Conservation (phyloP, 2,329 filamentous ascomycete genomes). For the Myrmaecium sp. region DNA sequence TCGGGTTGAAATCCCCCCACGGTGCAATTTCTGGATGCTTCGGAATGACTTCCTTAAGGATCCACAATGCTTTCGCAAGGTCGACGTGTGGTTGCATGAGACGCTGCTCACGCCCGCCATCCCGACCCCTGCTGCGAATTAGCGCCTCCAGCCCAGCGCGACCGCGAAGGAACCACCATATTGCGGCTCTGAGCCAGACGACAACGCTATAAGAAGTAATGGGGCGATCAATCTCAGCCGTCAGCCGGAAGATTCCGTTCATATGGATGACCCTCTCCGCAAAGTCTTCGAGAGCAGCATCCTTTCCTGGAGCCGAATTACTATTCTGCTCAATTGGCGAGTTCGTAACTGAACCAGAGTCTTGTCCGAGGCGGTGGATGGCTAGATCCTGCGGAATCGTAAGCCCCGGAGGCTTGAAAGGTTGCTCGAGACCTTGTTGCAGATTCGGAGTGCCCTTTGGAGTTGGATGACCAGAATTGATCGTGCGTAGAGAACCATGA, state of each 20-base stretch:
- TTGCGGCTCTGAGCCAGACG: slow-evolving; percentile 53
- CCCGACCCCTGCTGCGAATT: slow-evolving; percentile 43
- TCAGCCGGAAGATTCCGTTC: slow-evolving; percentile 57
- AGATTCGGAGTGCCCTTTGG: too few relatives aligned
- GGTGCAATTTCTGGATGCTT: slow-evolving; percentile 15
- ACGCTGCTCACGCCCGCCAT: slow-evolving; percentile 32
- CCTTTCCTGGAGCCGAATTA: too few relatives aligned
- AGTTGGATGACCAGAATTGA: too few relatives aligned
- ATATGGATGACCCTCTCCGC: slow-evolving; percentile 54
- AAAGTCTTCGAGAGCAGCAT: slow-evolving; percentile 48
- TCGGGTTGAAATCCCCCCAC: slow-evolving; percentile 11
- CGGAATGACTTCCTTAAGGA: slow-evolving; percentile 31
- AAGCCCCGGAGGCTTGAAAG: too few relatives aligned
- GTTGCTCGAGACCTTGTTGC: too few relatives aligned
- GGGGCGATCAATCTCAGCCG: slow-evolving; percentile 57
- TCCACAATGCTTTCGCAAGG: slow-evolving; percentile 73
- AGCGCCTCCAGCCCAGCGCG: slow-evolving; percentile 57
- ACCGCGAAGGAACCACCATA: slow-evolving; percentile 85
- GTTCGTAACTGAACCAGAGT: too few relatives aligned
- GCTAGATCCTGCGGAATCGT: too few relatives aligned
- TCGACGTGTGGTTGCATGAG: slow-evolving; percentile 68
- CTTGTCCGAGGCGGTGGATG: too few relatives aligned
- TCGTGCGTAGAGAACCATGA: too few relatives aligned
- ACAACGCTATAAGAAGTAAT: slow-evolving; percentile 44
- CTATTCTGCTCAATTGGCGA: too few relatives aligned